Evolutionary conservation across 2,329 filamentous ascomycete species (phyloP), one percentile per base, ranked within the genome.

Genomic region (Gaeumannomyces tritici): DNA sequence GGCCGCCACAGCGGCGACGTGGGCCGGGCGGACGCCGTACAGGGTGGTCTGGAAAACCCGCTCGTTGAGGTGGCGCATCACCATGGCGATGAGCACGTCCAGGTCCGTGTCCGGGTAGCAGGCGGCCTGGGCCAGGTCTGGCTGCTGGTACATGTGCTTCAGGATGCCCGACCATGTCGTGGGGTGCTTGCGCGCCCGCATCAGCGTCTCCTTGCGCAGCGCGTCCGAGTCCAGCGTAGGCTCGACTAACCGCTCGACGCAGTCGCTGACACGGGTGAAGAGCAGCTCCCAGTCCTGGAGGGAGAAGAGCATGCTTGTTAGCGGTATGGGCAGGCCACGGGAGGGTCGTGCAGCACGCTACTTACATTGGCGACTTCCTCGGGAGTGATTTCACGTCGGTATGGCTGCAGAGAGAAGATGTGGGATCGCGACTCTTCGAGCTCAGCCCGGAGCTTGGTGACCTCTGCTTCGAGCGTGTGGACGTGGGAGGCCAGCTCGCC

Each of bases 391-490:
- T 76, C 73, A 55, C 73, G 73, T 21, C 70, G 71, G 62, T 76
- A 77, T 8, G 76, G 75, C 61, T 76, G 74, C 4, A 77, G 70
- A 18, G 72, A 75, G 62, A 77, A 76, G 59, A 77, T 77, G 61
- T 77, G 75, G 8, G 73, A 74, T 57, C 74, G 71, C 1, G 72
- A 70, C 47, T 76, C 73, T 33, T 70, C 69, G 8, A 76, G 67
- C 35, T 72, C 70, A 28, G 71, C 69, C 61, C 69, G 68, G 9
- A 76, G 62, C 31, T 64, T 65, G 54, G 66, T 61, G n/a, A 69
- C 58, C 21, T 67, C 66, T 29, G 60, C 64, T 4, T 63, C 65
- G n/a, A 69, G 61, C 1, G 66, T 47, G 66, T 21, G 21, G 21
- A 51, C 42, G 8, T 51, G 21, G 21, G n/a, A 18, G 21, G 21